Evolutionary conservation across 2,329 filamentous ascomycete species (phyloP).

Genomic region (Colletotrichum kahawae): DNA sequence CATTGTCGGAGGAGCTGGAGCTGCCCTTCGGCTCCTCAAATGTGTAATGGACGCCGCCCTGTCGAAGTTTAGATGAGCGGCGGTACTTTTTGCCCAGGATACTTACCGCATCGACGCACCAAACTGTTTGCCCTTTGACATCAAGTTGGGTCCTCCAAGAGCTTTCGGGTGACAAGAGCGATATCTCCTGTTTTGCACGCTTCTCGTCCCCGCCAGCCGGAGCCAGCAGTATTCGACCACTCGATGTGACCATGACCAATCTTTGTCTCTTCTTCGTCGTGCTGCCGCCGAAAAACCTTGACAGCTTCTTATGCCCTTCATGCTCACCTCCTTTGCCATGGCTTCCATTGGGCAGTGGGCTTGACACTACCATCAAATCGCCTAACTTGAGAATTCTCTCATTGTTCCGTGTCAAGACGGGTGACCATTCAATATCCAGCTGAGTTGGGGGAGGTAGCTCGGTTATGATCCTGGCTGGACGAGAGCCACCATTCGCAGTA

Average conservation of each 20-base stretch:
- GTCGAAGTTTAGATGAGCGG: conserved; percentile 20
- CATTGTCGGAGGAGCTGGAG: conserved; percentile 60
- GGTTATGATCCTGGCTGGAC: conserved; percentile 85
- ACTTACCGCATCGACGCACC: conserved; percentile 92
- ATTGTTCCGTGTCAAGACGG: conserved; percentile 87
- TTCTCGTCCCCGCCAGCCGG: conserved; percentile 95
- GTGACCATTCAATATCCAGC: conserved; percentile 98
- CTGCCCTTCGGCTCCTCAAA: conserved; percentile 90
- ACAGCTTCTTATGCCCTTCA: conserved; percentile 84
- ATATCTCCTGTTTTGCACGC: conserved; percentile 90
- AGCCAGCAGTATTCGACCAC: conserved; percentile 86
- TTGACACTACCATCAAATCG: conserved; percentile 83
- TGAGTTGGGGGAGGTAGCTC: conserved; percentile 96
- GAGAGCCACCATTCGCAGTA: conserved; percentile 50
- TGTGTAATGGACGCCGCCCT: conserved; percentile 89
- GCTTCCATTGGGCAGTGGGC: conserved; percentile 77
- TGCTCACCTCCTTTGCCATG: conserved; percentile 71
- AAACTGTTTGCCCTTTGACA: conserved; percentile 84
- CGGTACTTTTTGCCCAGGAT: conserved; percentile 5
- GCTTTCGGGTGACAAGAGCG: conserved; percentile 77
- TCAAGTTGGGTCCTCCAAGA: conserved; percentile 82
- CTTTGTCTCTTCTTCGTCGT: conserved; percentile 92
- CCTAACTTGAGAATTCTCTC: conserved; percentile 95
- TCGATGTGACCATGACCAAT: conserved; percentile 93
- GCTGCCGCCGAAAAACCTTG: conserved; percentile 90